phyloP scores from a whole-genome alignment of 2,329 filamentous ascomycete species.

The Cordyceps tenuipes region DNA sequence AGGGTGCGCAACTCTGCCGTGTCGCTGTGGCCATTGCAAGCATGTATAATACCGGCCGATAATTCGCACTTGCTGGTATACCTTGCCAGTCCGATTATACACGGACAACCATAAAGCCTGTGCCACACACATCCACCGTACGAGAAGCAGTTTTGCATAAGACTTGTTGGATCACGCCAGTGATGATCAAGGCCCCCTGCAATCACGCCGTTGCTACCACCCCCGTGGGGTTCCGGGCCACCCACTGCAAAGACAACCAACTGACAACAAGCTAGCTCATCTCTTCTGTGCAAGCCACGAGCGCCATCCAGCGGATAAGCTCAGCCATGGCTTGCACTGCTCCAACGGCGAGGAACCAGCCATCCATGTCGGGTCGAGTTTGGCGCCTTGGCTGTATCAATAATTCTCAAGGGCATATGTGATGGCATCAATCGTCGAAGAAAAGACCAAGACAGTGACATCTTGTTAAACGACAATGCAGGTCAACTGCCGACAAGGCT shows the following conservation, averaged over 20 bases:
- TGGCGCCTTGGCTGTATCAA: neutral
- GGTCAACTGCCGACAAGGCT: neutral
- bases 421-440: neutral
- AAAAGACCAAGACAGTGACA: neutral
- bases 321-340: constrained; percentile 11
- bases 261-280: neutral
- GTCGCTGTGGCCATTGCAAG: neutral
- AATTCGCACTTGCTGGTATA: constrained; percentile 1
- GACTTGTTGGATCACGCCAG: neutral
- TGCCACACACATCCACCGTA: neutral
- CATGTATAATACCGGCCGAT: neutral
- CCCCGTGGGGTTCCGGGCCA: constrained; percentile 8
- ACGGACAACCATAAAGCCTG: neutral
- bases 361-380: constrained; percentile 6
- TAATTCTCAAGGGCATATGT: neutral
- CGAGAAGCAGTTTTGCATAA: neutral
- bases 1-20: neutral
- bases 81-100: neutral
- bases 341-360: constrained; percentile 10
- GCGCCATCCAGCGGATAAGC: constrained; percentile 11
- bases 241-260: neutral
- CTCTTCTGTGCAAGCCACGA: constrained; percentile 10
- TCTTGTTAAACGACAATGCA: neutral
- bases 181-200: constrained; percentile 1
- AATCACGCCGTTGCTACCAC: neutral